These are phyloP conservation scores for Sporobolomyces roseus DNA, from an alignment of 768 basidiomycete species.

Conservation along the genomic window DNA sequence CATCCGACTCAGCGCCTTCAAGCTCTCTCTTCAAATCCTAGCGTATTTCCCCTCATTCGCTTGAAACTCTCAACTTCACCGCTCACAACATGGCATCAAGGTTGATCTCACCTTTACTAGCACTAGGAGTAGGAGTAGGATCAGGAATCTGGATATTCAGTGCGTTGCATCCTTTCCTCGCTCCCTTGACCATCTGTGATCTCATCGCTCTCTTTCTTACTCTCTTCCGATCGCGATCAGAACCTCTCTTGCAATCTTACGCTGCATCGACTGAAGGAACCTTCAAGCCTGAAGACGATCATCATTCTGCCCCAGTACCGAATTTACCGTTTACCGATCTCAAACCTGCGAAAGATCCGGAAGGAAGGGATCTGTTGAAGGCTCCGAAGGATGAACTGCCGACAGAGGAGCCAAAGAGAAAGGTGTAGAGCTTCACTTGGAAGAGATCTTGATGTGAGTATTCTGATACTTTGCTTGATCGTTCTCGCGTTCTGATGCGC, in stretches of 20 bases:
- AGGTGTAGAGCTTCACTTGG: too few relatives aligned
- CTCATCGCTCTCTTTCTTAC: neutral
- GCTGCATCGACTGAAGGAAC: conserved; percentile 28
- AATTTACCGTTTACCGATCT: conserved; percentile 23
- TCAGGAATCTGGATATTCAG: conserved; percentile 38
- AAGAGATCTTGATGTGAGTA: too few relatives aligned
- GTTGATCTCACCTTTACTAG: conserved; percentile 11
- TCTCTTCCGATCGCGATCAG: conserved; percentile 4
- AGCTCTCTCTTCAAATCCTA: neutral
- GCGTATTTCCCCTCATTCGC: neutral
- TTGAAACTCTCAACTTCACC: too few relatives aligned
- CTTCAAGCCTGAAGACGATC: conserved; percentile 38
- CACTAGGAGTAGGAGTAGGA: conserved; percentile 15
- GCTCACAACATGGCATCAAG: conserved; percentile 5
- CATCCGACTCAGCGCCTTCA: neutral
- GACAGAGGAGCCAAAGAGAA: conserved; percentile 17
- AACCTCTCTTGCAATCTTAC: conserved; percentile 37
- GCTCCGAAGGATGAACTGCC: conserved; percentile 34
- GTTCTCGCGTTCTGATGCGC: too few relatives aligned
- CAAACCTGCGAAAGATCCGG: conserved; percentile 19
- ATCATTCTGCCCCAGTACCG: conserved; percentile 33
- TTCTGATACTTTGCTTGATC: too few relatives aligned
- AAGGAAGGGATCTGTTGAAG: conserved; percentile 26
- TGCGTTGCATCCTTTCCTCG: neutral
- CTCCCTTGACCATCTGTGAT: neutral